phyloP scores from a whole-genome alignment of 2,329 filamentous ascomycete genomes.

The Apiospora phragmitis region DNA sequence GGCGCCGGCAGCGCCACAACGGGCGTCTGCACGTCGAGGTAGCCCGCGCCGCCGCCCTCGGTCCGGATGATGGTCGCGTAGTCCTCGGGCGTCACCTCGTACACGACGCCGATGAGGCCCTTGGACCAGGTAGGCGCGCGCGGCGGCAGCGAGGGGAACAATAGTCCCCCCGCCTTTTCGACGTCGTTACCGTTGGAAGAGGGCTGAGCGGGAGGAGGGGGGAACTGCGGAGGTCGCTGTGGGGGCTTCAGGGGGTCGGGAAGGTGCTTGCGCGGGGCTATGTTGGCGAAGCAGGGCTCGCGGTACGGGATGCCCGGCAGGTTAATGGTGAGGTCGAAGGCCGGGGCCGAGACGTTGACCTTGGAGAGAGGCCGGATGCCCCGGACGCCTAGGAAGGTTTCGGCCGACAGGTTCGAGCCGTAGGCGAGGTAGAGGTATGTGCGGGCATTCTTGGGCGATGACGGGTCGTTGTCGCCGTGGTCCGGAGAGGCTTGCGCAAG shows the following conservation, averaged over 20 bases:
- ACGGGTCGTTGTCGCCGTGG: constrained; percentile 8
- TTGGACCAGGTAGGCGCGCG: constrained; percentile 69
- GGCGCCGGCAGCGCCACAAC: constrained; percentile 68
- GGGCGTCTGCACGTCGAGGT: constrained; percentile 78
- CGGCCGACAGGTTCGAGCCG: constrained; percentile 81
- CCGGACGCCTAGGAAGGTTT: constrained; percentile 77
- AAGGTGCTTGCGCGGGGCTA: constrained; percentile 56
- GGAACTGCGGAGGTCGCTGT: constrained; percentile 28
- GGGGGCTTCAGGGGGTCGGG: constrained; percentile 30
- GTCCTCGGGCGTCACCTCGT: constrained; percentile 84
- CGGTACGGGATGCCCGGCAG: constrained; percentile 81
- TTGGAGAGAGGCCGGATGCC: constrained; percentile 80
- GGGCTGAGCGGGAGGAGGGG: constrained; percentile 29
- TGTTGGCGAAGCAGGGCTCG: constrained; percentile 93
- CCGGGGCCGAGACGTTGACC: constrained; percentile 79
- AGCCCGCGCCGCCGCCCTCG: constrained; percentile 84
- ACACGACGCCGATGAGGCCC: constrained; percentile 88
- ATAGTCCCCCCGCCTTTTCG: not conserved
- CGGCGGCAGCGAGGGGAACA: constrained; percentile 20
- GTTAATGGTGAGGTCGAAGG: constrained; percentile 78
- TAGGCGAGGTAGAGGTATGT: constrained; percentile 84
- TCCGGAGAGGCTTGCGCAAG: constrained; percentile 33
- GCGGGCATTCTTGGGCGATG: constrained; percentile 15
- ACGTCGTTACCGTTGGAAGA: not conserved
- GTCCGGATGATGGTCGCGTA: constrained; percentile 86